phyloP scores from a whole-genome alignment of 2,329 filamentous ascomycete species.

The Cercospora sp. region DNA sequence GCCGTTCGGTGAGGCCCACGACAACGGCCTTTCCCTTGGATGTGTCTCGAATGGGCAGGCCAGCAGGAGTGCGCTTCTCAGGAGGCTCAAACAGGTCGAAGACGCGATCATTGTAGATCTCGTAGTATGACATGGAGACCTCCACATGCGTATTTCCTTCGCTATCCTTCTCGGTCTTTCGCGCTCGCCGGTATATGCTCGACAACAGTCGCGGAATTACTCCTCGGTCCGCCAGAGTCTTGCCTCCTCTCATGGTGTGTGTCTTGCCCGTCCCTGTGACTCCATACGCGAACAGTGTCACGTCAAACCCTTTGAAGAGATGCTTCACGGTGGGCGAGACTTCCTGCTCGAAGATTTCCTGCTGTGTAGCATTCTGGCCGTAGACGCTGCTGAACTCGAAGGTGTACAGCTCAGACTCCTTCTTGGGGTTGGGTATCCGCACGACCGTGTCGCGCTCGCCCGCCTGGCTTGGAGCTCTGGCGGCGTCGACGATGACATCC shows the following conservation, averaged over 20 bases:
- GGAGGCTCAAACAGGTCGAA: constrained; percentile 83
- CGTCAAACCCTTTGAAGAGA: constrained; percentile 96
- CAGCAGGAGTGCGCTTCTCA: constrained; percentile 81
- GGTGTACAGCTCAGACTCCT: constrained; percentile 83
- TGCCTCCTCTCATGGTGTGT: constrained; percentile 77
- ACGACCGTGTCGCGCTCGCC: constrained; percentile 58
- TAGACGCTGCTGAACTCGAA: constrained; percentile 96
- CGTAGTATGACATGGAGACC: constrained; percentile 71
- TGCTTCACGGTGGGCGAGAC: constrained; percentile 88
- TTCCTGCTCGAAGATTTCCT: constrained; percentile 85
- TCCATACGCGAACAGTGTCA: constrained; percentile 92
- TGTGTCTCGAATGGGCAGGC: constrained; percentile 87
- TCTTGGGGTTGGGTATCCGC: constrained; percentile 91
- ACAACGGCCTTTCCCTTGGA: constrained; percentile 91
- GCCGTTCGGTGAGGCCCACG: constrained; percentile 80
- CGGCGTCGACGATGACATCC: constrained; percentile 78
- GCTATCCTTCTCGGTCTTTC: constrained; percentile 41
- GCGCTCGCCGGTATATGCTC: constrained; percentile 73
- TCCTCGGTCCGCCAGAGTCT: constrained; percentile 64
- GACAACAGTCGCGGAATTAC: constrained; percentile 56
- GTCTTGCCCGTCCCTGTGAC: constrained; percentile 98
- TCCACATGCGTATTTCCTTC: constrained; percentile 72
- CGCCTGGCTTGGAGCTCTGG: constrained; percentile 54
- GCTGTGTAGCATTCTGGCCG: constrained; percentile 74
- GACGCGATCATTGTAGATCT: constrained; percentile 97